Evolutionary conservation across 495 filamentous ascomycete genomes (phyloP), one percentile per base, ranked within the genome.

Genomic region (Penicillium daleae): DNA sequence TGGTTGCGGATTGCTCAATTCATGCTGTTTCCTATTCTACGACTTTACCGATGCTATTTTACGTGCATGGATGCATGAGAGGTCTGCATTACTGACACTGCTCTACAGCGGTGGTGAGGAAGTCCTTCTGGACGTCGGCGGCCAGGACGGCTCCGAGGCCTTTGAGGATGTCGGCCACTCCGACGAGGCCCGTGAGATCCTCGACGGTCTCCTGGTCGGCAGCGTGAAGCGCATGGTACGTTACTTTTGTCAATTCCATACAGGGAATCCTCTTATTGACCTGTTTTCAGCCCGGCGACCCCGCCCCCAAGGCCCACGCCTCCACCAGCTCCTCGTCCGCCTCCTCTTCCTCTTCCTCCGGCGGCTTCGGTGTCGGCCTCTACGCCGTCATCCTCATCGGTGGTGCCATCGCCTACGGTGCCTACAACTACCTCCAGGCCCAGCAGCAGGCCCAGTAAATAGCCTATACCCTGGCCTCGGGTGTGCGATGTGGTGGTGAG

Each of bases 151-250:
- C 68, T 96, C 95, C 69, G 96, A 98, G 79, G 93, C 95, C 59
- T 99, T 99, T 76, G 95, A 99, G 83, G 96, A 99, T 79, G 96
- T 99, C 75, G 96, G 96, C 64, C 96, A 99, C 89, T 95, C 90
- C 76, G 96, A 99, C 76, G 96, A 99, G 83, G 96, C 96, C 61
- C 89, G 96, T 56, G 92, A 97, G 82, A 93, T 97, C 71, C 87
- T 99, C 19, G 85, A 89, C 26, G 87, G 88, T 65, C 81, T 97
- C 63, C 79, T 88, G 33, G 87, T 97, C 64, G 95, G 92, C 57
- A 85, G 66, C 29, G 79, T 99, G 67, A 97, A 97, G 87, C 87
- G 93, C 75, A 75, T 88, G 83, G 94, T 97, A 87, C 66, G 83
- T 73, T n/a, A n/a, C n/a, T n/a, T n/a, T n/a, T 9, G 24, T 26